A percentile compares a stretch with the other conserved stretches of the same genome.
These are phyloP conservation scores for Chalciporus chontae DNA, from an alignment of 768 basidiomycete genomes.

Conservation along the genomic window DNA sequence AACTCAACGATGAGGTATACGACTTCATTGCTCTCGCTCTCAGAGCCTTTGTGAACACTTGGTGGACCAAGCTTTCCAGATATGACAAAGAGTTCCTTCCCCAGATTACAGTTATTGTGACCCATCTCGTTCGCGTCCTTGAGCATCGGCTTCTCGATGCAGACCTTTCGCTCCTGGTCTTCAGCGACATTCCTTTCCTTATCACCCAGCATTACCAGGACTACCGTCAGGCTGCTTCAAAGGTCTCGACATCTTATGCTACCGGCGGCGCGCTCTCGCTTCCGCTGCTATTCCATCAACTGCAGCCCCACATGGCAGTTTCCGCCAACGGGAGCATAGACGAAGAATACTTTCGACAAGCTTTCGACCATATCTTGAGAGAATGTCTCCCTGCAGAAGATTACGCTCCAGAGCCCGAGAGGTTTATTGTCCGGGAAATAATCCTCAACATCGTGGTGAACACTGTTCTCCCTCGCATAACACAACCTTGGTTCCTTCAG, in stretches of 20 bases:
- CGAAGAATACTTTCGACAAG: constrained; percentile 74
- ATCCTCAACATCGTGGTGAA: constrained; percentile 72
- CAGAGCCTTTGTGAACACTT: constrained; percentile 74
- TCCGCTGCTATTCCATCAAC: constrained; percentile 68
- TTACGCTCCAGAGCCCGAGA: constrained; percentile 66
- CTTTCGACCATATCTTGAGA: constrained; percentile 72
- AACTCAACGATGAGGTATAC: constrained; percentile 57
- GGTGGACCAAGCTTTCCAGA: constrained; percentile 82
- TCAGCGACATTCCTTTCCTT: constrained; percentile 59
- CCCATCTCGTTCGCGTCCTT: constrained; percentile 54
- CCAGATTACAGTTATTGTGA: constrained; percentile 58
- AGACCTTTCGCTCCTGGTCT: constrained; percentile 60
- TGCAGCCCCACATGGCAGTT: constrained; percentile 84
- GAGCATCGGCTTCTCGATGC: constrained; percentile 52
- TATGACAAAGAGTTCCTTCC: constrained; percentile 83
- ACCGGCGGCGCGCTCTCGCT: constrained; percentile 59
- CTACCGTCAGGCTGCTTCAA: constrained; percentile 64
- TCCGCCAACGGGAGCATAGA: constrained; percentile 62
- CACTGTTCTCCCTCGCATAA: constrained; percentile 63
- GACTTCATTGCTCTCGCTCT: constrained; percentile 78
- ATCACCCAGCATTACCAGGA: constrained; percentile 76
- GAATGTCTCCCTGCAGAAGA: constrained; percentile 74
- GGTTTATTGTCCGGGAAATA: constrained; percentile 82
- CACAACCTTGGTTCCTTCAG: constrained; percentile 91
- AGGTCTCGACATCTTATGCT: constrained; percentile 68